Conservation (phyloP, 805 yeast species). For the Spathaspora gorwiae region DNA sequence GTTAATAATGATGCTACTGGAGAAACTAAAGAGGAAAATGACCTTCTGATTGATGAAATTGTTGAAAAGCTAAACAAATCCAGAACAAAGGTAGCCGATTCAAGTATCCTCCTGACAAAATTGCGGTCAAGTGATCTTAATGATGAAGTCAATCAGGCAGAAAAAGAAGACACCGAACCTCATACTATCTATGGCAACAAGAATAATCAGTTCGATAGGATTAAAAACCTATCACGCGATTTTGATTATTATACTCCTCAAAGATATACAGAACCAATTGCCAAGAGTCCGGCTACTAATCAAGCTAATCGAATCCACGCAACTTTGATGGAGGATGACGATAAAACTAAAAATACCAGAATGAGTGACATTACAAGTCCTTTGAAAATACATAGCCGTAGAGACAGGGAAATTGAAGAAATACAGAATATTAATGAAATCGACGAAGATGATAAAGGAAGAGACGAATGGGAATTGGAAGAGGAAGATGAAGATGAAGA, state of each 20-base stretch:
- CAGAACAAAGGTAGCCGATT: not conserved
- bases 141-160: not conserved
- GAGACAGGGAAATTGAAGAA: not conserved
- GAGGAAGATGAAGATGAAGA: conserved; percentile 9
- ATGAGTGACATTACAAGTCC: conserved; percentile 20
- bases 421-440: conserved; percentile 7
- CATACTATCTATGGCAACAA: not conserved
- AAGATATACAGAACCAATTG: conserved; percentile 26
- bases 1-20: conserved; percentile 9
- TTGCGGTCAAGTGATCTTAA: not conserved
- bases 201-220: conserved; percentile 15
- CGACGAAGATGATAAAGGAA: conserved; percentile 4
- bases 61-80: not conserved
- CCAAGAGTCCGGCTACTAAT: conserved; percentile 24
- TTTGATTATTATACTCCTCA: conserved; percentile 25
- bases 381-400: conserved; percentile 12
- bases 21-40: conserved; percentile 7
- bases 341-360: not conserved
- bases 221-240: conserved; percentile 9
- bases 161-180: not conserved
- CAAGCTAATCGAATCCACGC: conserved; percentile 18
- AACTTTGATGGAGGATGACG: not conserved
- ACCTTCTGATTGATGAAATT: conserved; percentile 17
- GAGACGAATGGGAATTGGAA: not conserved
- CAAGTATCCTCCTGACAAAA: not conserved